Evolutionary conservation across 169 alveolate genomes (phyloP).

Genomic region (Pseudocohnilembus persalinus): DNA sequence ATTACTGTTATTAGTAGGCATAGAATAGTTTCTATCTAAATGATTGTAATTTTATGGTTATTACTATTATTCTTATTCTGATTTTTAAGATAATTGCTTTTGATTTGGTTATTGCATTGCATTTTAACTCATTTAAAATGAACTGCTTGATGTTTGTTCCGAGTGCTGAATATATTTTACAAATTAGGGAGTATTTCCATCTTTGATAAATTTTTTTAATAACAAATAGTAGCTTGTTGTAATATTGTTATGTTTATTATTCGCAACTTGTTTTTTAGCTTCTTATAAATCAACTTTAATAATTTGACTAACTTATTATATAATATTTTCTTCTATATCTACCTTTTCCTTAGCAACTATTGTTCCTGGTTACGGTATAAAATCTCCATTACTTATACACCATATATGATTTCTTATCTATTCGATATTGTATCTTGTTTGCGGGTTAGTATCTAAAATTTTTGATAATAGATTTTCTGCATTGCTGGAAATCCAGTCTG

Average conservation of each 20-base stretch:
- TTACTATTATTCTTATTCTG: too few species aligned
- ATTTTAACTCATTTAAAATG: not conserved
- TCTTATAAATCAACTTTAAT: constrained; percentile 34
- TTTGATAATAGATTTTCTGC: constrained; percentile 51
- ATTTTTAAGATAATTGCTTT: too few species aligned
- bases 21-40: too few species aligned
- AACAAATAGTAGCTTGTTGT: constrained; percentile 72
- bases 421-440: not conserved
- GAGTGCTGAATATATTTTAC: too few species aligned
- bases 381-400: not conserved
- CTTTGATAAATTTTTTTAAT: constrained; percentile 50
- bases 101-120: not conserved
- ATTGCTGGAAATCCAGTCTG: constrained; percentile 43
- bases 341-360: constrained; percentile 44
- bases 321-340: constrained; percentile 45
- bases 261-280: constrained; percentile 46
- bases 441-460: constrained; percentile 6
- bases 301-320: too few species aligned
- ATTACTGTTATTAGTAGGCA: too few species aligned
- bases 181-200: constrained; percentile 24
- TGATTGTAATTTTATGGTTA: too few species aligned
- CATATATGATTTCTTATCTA: constrained; percentile 7
- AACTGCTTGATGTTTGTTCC: not conserved
- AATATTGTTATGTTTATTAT: constrained; percentile 70
- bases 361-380: constrained; percentile 21